phyloP scores from a whole-genome alignment of 1,139 yeast genomes.

The Candida frijolesensis region DNA sequence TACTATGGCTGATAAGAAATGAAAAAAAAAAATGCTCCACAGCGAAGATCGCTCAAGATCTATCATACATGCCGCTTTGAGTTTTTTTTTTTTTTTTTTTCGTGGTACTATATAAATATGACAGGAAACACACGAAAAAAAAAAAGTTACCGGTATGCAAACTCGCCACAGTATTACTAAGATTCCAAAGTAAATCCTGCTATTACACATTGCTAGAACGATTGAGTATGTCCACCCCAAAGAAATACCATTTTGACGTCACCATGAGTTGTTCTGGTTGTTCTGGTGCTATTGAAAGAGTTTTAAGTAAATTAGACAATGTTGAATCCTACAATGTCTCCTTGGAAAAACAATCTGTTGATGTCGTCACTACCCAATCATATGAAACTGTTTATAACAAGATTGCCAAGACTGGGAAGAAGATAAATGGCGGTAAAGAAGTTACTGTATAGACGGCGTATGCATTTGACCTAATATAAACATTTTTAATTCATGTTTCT shows the following conservation, averaged over 20 bases:
- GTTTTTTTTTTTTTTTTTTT: neutral
- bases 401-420: slow-evolving; percentile 90
- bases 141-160: neutral
- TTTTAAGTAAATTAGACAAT: slow-evolving; percentile 70
- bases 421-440: slow-evolving; percentile 65
- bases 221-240: slow-evolving; percentile 13
- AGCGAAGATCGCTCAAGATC: too few relatives aligned
- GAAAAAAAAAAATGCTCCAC: too few relatives aligned
- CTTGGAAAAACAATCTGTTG: slow-evolving; percentile 79
- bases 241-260: slow-evolving; percentile 71
- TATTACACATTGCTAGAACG: neutral
- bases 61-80: neutral
- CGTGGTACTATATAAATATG: neutral
- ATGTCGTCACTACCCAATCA: slow-evolving; percentile 63
- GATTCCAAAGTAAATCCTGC: neutral
- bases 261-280: slow-evolving; percentile 87
- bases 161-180: slow-evolving; percentile 2
- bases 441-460: slow-evolving; percentile 18
- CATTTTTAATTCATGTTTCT: slow-evolving; percentile 19
- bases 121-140: neutral
- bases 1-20: too few relatives aligned
- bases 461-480: neutral
- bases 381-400: slow-evolving; percentile 79
- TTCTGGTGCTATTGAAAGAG: slow-evolving; percentile 84
- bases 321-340: slow-evolving; percentile 74